Base-by-base conservation (phyloP, 352 stramenopile genomes). In the Peronospora farinosa region DNA sequence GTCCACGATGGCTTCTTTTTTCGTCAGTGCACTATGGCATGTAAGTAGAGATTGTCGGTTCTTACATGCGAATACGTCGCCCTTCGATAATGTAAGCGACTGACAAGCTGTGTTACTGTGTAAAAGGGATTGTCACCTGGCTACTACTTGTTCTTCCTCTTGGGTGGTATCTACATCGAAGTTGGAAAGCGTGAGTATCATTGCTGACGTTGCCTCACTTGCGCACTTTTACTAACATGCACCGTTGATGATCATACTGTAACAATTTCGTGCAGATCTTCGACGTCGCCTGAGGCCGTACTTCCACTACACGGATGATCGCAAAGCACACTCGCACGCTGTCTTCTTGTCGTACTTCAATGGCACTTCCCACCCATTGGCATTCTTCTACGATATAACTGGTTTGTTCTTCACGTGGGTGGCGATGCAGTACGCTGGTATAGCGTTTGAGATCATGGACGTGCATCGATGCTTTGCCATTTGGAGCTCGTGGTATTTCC, bases 141-240 rank as follows among this genome's bases (percentile, higher is more conserved):
- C 5, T 93, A 93, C 61, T 93, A 93, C 55, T 56, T 91, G 16
- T 93, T 93, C 59, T 93, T 93, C 63, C 74, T 93, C 40, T 66
- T 89, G 36, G 80, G 78, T 53, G 80, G 73, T 19, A 73, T 92
- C 43, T 90, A 91, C 70, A 87, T 92, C 30, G 83, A 93, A 78
- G 83, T 86, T 31, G 83, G 79, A 60, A 90, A 91, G 62, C 66
- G 78, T 86, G 53, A 40, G 75, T 78, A 10, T 39, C 19, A 10
- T 32, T 13, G 5, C 15, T 27, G 16, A 42, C 21, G 13, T 36
- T 8, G 1, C 12, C 19, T 19, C 10, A 9, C 9, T 32, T 40
- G 19, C 6, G 7, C 5, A 16, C n/a, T 54, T 19, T 31, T 36
- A 31, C 42, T 54, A 13, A 35, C 37, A 2, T 49, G 4, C 23